phyloP scores from a whole-genome alignment of 2,329 filamentous ascomycete species.

The Didymella segeticola region DNA sequence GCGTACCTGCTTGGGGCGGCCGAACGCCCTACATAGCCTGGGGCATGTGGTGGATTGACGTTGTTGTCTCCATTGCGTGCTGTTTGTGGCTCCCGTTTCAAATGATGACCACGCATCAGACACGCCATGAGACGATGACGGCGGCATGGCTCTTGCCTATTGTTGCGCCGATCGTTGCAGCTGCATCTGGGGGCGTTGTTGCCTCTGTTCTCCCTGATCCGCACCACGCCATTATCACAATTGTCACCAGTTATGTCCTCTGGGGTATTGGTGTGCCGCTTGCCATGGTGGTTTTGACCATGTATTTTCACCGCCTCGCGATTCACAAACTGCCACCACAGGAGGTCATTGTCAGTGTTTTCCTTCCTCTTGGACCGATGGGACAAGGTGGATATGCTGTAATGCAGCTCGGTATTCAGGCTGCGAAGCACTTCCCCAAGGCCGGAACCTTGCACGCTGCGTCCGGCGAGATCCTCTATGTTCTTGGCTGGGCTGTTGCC shows the following conservation, averaged over 20 bases:
- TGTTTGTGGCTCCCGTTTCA: conserved; percentile 46
- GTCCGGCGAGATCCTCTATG: conserved; percentile 63
- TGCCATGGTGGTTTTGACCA: conserved; percentile 65
- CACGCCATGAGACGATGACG: conserved; percentile 58
- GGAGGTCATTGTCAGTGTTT: conserved; percentile 71
- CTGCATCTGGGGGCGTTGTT: conserved; percentile 68
- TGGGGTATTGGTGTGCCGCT: conserved; percentile 70
- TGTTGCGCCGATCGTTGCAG: conserved; percentile 69
- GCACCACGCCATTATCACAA: conserved; percentile 64
- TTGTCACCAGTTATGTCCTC: conserved; percentile 69
- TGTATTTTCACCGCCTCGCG: conserved; percentile 74
- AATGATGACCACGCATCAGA: conserved; percentile 42
- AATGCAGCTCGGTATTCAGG: conserved; percentile 56
- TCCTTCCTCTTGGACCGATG: conserved; percentile 70
- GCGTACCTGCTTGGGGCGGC: conserved; percentile 64
- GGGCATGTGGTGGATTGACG: conserved; percentile 59
- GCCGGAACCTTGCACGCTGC: conserved; percentile 45
- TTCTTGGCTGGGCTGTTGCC: conserved; percentile 60
- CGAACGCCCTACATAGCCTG: conserved; percentile 56
- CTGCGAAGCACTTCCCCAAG: conserved; percentile 51
- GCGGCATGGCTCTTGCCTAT: conserved; percentile 71
- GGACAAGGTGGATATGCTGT: conserved; percentile 70
- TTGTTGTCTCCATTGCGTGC: conserved; percentile 49
- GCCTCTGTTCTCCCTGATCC: conserved; percentile 63
- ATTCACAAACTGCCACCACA: conserved; percentile 69